Evolutionary conservation across 257 asterid species (phyloP).

Genomic region (Plantago ovata): DNA sequence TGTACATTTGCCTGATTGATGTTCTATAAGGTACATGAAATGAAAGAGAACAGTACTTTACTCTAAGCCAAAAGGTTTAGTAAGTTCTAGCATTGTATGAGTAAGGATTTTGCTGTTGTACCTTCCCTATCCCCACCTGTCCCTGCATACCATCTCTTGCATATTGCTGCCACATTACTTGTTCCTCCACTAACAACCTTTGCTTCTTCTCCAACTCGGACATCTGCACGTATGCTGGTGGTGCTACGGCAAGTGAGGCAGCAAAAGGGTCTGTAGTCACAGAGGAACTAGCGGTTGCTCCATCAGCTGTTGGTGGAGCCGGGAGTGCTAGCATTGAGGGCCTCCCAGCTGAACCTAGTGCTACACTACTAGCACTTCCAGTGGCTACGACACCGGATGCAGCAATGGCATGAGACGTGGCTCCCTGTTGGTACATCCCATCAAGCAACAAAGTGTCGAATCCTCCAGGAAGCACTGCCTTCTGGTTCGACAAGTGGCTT

Average conservation of each 20-base stretch:
- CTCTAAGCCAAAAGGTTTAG: slow-evolving; percentile 25
- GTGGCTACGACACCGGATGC: slow-evolving; percentile 63
- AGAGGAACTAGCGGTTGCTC: slow-evolving; percentile 20
- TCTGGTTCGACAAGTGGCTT: slow-evolving; percentile 75
- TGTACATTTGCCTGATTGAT: neutral
- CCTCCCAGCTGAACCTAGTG: slow-evolving; percentile 82
- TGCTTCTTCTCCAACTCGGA: slow-evolving; percentile 93
- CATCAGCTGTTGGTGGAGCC: slow-evolving; percentile 59
- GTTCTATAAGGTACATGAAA: neutral
- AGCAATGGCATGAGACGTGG: slow-evolving; percentile 47
- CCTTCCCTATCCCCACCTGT: slow-evolving; percentile 43
- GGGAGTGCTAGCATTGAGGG: slow-evolving; percentile 88
- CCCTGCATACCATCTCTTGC: slow-evolving; percentile 87
- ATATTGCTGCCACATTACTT: slow-evolving; percentile 86
- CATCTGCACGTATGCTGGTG: slow-evolving; percentile 90
- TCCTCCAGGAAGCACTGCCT: slow-evolving; percentile 62
- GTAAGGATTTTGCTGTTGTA: slow-evolving; percentile 29
- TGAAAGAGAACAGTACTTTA: slow-evolving; percentile 1
- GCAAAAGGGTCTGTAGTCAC: slow-evolving; percentile 52
- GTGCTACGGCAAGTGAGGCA: slow-evolving; percentile 68
- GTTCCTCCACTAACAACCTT: slow-evolving; percentile 67
- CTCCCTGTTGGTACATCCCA: slow-evolving; percentile 91
- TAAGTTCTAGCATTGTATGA: slow-evolving; percentile 38
- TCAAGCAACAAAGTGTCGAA: slow-evolving; percentile 59
- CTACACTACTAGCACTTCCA: slow-evolving; percentile 88